These are phyloP conservation scores for Spirogloea muscicola DNA, from an alignment of 139 green algal genomes.

Conservation along the genomic window DNA sequence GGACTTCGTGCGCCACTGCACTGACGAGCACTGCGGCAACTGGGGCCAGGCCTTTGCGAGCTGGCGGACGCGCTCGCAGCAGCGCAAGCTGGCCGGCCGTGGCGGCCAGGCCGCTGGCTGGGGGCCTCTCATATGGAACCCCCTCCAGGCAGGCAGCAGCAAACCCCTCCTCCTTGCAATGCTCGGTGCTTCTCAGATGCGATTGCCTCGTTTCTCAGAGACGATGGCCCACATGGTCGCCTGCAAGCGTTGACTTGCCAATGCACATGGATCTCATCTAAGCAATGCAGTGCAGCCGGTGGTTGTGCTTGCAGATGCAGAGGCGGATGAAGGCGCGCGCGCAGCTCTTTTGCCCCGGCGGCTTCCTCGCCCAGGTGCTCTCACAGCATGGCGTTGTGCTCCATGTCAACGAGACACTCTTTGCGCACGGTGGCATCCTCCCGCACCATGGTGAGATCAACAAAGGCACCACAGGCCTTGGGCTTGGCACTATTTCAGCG, in stretches of 20 bases:
- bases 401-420: conserved; percentile 44
- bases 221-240: neutral
- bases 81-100: neutral
- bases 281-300: neutral
- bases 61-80: conserved; percentile 24
- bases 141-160: neutral
- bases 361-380: conserved; percentile 29
- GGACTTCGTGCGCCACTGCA: conserved; percentile 6
- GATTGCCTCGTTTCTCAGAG: neutral
- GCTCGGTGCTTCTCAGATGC: neutral
- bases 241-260: neutral
- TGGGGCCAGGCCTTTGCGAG: conserved; percentile 10
- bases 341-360: conserved; percentile 42
- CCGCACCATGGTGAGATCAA: conserved; percentile 76
- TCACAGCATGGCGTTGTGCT: conserved; percentile 9
- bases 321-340: conserved; percentile 6
- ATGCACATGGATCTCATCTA: neutral
- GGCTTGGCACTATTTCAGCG: neutral
- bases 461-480: conserved; percentile 55
- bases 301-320: conserved; percentile 1
- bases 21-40: conserved; percentile 19
- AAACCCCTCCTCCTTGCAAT: neutral
- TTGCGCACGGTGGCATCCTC: conserved; percentile 54
- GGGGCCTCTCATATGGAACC: conserved; percentile 12
- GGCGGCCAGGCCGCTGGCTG: neutral